Conservation (phyloP, 1,284 basidiomycete genomes). For the Sanghuangporus weigelae region DNA sequence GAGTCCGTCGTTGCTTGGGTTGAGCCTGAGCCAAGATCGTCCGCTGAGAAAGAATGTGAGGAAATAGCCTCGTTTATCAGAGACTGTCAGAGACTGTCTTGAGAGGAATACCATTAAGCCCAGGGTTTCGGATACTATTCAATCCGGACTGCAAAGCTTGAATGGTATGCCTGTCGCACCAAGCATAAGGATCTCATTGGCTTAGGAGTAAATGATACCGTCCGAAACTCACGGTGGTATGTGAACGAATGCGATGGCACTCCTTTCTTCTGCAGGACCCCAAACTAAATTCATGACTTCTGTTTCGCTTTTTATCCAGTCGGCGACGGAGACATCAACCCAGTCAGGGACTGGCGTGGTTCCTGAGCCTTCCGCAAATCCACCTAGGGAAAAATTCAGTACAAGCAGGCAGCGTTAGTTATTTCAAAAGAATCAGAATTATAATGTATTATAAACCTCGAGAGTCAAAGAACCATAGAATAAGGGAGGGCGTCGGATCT, state of each 20-base stretch:
- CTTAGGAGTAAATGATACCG: neutral
- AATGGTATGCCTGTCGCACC: constrained; percentile 40
- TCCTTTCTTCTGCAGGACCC: constrained; percentile 46
- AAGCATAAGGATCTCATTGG: neutral
- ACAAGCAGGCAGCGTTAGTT: neutral
- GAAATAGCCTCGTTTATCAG: too few species aligned
- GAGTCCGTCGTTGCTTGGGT: constrained; percentile 45
- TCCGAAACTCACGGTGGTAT: constrained; percentile 49
- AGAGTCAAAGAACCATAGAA: constrained; percentile 73
- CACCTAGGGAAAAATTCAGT: constrained; percentile 32
- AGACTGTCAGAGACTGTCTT: too few species aligned
- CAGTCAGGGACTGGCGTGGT: constrained; percentile 52
- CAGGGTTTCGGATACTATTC: constrained; percentile 48
- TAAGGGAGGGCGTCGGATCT: constrained; percentile 45
- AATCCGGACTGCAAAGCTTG: constrained; percentile 44
- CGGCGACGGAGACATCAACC: constrained; percentile 57
- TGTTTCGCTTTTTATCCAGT: constrained; percentile 53
- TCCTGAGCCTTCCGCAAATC: constrained; percentile 38
- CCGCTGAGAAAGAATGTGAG: constrained; percentile 34
- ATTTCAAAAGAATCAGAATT: neutral
- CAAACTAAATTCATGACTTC: constrained; percentile 48
- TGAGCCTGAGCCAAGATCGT: constrained; percentile 50
- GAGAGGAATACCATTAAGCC: constrained; percentile 66
- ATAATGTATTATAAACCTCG: constrained; percentile 36
- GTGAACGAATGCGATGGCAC: constrained; percentile 63